These are phyloP conservation scores for Verticillium zaregamsianum DNA, from an alignment of 2,329 filamentous ascomycete species.

Conservation along the genomic window DNA sequence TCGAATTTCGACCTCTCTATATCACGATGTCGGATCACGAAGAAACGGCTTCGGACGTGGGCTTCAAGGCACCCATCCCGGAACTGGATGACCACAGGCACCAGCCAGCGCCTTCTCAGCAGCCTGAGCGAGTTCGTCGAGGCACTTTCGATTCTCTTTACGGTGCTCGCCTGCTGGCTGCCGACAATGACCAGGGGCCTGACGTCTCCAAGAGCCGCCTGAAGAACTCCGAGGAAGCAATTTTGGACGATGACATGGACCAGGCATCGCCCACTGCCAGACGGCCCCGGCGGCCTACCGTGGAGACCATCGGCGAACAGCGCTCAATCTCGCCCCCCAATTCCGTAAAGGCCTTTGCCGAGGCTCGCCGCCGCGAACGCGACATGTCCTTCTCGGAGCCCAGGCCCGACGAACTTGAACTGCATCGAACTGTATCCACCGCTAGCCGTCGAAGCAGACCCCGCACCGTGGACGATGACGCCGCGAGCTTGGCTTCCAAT, in stretches of 20 bases:
- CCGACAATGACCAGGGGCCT: constrained; percentile 16
- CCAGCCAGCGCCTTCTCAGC: constrained; percentile 57
- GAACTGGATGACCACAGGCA: constrained; percentile 85
- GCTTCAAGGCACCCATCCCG: constrained; percentile 70
- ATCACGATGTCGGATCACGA: constrained; percentile 64
- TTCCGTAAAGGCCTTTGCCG: constrained; percentile 95
- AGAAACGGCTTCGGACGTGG: constrained; percentile 53
- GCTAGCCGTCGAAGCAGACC: constrained; percentile 60
- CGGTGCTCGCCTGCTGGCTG: constrained; percentile 42
- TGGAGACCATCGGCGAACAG: constrained; percentile 52
- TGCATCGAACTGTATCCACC: constrained; percentile 69
- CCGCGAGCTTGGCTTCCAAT: constrained; percentile 56
- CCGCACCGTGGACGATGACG: constrained; percentile 58
- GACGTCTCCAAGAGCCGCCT: constrained; percentile 42
- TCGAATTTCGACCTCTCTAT: not conserved
- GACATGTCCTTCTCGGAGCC: constrained; percentile 55
- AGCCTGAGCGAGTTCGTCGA: constrained; percentile 57
- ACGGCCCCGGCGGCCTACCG: constrained; percentile 50
- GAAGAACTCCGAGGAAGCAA: constrained; percentile 82
- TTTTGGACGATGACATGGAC: constrained; percentile 69
- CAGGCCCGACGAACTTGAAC: constrained; percentile 42
- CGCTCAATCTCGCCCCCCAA: constrained; percentile 86
- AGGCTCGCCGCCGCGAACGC: constrained; percentile 79
- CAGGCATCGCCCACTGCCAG: constrained; percentile 36
- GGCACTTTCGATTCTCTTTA: constrained; percentile 72